Evolutionary conservation across 257 asterid species (phyloP).

Genomic region (Eustoma russellianum): DNA sequence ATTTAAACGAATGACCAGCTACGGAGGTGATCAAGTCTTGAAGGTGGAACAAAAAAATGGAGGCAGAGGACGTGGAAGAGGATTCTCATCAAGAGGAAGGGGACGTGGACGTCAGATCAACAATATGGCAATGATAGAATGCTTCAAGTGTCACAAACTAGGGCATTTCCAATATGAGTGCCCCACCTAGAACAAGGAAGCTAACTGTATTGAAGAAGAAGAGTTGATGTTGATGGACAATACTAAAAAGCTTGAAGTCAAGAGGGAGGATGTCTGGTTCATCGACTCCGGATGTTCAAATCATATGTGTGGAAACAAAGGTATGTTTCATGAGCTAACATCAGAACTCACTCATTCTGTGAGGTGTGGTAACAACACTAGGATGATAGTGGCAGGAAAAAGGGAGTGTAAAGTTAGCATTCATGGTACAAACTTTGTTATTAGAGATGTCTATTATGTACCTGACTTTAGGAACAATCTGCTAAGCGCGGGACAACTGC

Average conservation of each 20-base stretch:
- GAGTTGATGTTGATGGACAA: not conserved
- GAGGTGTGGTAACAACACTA: not conserved
- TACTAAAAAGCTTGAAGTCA: not conserved
- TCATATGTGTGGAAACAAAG: not conserved
- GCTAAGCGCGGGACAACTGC: not conserved
- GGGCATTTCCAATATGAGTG: not conserved
- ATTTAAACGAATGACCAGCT: not conserved
- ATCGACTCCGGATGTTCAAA: not conserved
- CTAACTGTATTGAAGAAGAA: not conserved
- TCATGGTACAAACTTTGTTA: no score
- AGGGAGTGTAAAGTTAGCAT: no score
- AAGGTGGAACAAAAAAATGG: not conserved
- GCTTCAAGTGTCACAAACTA: not conserved
- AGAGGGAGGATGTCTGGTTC: not conserved
- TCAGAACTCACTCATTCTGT: not conserved
- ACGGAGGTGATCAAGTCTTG: no score
- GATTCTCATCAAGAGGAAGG: no score
- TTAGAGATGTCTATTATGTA: no score
- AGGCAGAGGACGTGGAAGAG: not conserved
- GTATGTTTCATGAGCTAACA: not conserved
- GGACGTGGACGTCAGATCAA: no score
- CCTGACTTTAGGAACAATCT: not conserved
- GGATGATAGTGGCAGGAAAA: no score
- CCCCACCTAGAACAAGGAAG: not conserved
- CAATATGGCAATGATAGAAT: not conserved